A percentile compares a stretch with the other conserved stretches of the same genome.
These are phyloP conservation scores for Clonostachys rhizophaga DNA, from an alignment of 2,329 filamentous ascomycete genomes.

Conservation along the genomic window DNA sequence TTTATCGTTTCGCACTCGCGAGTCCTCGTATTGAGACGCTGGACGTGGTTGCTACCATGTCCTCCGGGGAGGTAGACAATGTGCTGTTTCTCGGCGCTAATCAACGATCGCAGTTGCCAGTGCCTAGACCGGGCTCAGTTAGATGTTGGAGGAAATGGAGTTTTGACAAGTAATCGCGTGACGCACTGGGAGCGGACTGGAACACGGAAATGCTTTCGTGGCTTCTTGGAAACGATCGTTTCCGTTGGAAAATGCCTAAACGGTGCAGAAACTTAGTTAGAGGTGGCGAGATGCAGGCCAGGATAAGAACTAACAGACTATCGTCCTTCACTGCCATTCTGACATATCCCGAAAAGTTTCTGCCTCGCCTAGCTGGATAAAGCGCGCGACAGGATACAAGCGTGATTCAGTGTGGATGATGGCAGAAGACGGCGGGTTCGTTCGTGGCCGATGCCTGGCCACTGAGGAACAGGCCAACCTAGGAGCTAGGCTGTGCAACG, in stretches of 20 bases:
- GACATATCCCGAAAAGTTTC: background rate
- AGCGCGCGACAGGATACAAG: no score
- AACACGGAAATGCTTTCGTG: conserved; percentile 64
- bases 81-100: conserved; percentile 74
- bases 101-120: conserved; percentile 85
- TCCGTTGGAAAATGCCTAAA: conserved; percentile 63
- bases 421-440: no score
- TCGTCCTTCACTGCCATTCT: conserved; percentile 52
- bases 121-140: conserved; percentile 45
- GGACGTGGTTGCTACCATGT: conserved; percentile 58
- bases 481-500: no score
- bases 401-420: no score
- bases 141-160: background rate
- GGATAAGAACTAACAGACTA: conserved; percentile 34
- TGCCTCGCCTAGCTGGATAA: no score
- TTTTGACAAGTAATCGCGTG: conserved; percentile 15
- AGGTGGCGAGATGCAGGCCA: background rate
- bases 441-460: no score
- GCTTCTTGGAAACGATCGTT: conserved; percentile 52
- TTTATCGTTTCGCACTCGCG: conserved; percentile 71
- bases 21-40: conserved; percentile 63
- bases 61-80: conserved; percentile 82
- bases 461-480: no score
- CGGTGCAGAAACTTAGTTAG: conserved; percentile 1
- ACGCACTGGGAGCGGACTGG: conserved; percentile 62